Conservation (phyloP, 140 eudicot genomes). For the Bidens hawaiensis region DNA sequence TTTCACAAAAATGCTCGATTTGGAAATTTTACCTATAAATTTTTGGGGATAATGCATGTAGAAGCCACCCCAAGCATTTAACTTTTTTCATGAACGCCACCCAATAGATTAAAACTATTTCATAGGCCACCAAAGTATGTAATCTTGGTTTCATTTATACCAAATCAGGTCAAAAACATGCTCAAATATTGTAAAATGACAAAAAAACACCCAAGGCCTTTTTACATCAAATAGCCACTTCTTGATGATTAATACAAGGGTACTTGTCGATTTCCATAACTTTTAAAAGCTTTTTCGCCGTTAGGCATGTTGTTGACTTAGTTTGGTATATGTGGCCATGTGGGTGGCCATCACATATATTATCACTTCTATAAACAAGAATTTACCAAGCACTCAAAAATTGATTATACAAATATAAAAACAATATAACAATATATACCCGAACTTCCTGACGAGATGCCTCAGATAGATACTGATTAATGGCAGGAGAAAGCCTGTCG, state of each 20-base stretch:
- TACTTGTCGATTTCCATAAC: not conserved
- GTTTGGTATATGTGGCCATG: not conserved
- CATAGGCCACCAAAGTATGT: not conserved
- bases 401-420: not conserved
- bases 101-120: not conserved
- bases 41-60: not conserved
- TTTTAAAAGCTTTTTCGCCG: not conserved
- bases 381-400: not conserved
- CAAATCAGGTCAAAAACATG: not conserved
- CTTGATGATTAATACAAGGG: not conserved
- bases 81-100: not conserved
- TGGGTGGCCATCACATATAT: not conserved
- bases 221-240: not conserved
- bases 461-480: constrained; percentile 87
- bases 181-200: not conserved
- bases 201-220: not conserved
- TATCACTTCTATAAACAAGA: not conserved
- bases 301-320: not conserved
- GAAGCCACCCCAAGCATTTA: constrained; percentile 5
- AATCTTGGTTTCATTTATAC: not conserved
- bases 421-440: constrained; percentile 37
- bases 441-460: constrained; percentile 98
- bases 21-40: not conserved
- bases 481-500: constrained; percentile 97
- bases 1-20: not conserved